phyloP scores from a whole-genome alignment of 306 rosid species.

The Medicago arabica region DNA sequence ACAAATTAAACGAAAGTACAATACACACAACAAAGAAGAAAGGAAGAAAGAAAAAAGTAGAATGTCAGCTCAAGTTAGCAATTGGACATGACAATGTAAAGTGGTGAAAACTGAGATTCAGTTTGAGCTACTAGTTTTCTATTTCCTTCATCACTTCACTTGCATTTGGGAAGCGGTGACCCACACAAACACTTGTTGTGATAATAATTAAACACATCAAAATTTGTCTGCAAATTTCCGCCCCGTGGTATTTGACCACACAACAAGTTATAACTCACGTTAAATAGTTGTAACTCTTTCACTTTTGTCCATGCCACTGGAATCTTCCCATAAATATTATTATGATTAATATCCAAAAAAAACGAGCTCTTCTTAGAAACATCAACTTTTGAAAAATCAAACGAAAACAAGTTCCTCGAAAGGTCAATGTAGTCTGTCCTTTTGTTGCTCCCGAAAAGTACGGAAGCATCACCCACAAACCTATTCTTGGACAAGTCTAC shows the following conservation, averaged over 20 bases:
- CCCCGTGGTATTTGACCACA: slow-evolving; percentile 74
- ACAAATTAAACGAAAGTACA: no score
- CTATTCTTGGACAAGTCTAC: slow-evolving; percentile 66
- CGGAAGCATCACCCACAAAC: slow-evolving; percentile 68
- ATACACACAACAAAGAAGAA: no score
- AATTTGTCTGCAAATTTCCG: slow-evolving; percentile 64
- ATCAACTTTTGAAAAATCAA: slow-evolving; percentile 53
- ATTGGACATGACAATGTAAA: no score
- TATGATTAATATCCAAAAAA: slow-evolving; percentile 61
- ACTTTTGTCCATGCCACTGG: slow-evolving; percentile 51
- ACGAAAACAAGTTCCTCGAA: slow-evolving; percentile 63
- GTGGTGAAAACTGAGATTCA: no score
- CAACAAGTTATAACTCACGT: slow-evolving; percentile 72
- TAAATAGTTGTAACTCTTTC: slow-evolving; percentile 46
- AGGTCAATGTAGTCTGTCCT: slow-evolving; percentile 48
- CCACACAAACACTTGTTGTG: slow-evolving; percentile 77
- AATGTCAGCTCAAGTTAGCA: no score
- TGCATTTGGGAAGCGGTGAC: slow-evolving; percentile 60
- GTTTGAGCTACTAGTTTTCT: no score
- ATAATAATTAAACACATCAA: slow-evolving; percentile 47
- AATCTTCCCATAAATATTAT: slow-evolving; percentile 56
- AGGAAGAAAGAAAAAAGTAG: no score
- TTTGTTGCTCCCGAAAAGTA: slow-evolving; percentile 60
- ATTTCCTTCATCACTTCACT: slow-evolving; percentile 28
- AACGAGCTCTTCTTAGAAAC: slow-evolving; percentile 48